These are phyloP conservation scores for Berkeleyomyces rouxiae DNA, from an alignment of 2,329 filamentous ascomycete genomes.

Conservation along the genomic window DNA sequence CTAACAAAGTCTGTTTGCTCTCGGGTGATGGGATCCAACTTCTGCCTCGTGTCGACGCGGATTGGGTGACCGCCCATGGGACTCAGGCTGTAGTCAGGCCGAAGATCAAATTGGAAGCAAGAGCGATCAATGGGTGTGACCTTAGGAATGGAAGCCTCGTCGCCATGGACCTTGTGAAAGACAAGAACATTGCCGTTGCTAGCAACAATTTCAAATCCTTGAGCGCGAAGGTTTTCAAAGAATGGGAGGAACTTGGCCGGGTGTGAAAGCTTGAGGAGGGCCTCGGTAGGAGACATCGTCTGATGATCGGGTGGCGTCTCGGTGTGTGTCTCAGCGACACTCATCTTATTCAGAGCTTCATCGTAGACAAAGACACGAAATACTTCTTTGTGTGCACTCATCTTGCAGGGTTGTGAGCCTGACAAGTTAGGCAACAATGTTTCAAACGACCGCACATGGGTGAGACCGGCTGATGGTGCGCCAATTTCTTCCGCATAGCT, in stretches of 20 bases:
- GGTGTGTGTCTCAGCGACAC: conserved; percentile 33
- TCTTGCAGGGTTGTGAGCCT: conserved; percentile 10
- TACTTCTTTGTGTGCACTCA: conserved; percentile 32
- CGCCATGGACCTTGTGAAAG: conserved; percentile 41
- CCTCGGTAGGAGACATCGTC: conserved; percentile 35
- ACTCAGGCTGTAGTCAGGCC: conserved; percentile 3
- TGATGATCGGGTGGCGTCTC: conserved; percentile 25
- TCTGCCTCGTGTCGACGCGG: conserved; percentile 1
- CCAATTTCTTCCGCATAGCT: conserved; percentile 29
- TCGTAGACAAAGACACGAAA: conserved; percentile 37
- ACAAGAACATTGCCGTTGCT: conserved; percentile 47
- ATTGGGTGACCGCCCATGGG: conserved; percentile 4
- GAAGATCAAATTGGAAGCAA: neutral
- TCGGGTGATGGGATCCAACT: neutral
- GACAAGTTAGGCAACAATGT: conserved; percentile 2
- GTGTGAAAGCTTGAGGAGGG: conserved; percentile 42
- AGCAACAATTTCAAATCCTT: conserved; percentile 51
- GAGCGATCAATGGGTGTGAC: conserved; percentile 2
- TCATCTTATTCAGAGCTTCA: conserved; percentile 44
- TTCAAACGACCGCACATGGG: conserved; percentile 17
- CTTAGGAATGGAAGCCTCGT: conserved; percentile 15
- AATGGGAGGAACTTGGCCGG: conserved; percentile 50
- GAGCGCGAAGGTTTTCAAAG: conserved; percentile 38
- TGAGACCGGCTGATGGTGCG: conserved; percentile 14
- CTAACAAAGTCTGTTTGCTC: neutral